A percentile compares a stretch with the other conserved stretches of the same genome.
These are phyloP conservation scores for Verticillium tricorpus DNA, from an alignment of 2,329 filamentous ascomycete species.

Conservation along the genomic window DNA sequence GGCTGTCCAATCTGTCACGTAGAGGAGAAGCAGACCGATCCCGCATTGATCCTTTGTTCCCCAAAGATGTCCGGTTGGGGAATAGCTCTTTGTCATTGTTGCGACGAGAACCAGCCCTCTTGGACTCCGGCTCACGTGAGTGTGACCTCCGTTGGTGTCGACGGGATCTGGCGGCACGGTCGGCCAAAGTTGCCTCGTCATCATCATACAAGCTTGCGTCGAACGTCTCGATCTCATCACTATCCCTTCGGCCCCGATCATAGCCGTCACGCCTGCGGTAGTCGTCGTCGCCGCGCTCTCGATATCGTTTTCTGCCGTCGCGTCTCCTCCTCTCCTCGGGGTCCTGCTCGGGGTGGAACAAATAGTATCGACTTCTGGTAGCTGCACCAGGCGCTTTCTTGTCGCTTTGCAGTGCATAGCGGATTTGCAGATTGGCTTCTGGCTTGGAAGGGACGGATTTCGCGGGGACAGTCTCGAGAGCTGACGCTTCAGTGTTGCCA, in stretches of 20 bases:
- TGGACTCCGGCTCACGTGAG: not conserved
- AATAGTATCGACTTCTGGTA: slow-evolving; percentile 82
- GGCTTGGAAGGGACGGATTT: slow-evolving; percentile 66
- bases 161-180: slow-evolving; percentile 19
- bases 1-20: slow-evolving; percentile 24
- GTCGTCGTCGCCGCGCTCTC: slow-evolving; percentile 46
- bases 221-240: slow-evolving; percentile 53
- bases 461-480: slow-evolving; percentile 62
- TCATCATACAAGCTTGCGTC: slow-evolving; percentile 84
- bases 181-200: slow-evolving; percentile 36
- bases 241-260: slow-evolving; percentile 34
- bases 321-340: slow-evolving; percentile 66
- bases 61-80: slow-evolving; percentile 26
- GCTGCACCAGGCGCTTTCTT: slow-evolving; percentile 76
- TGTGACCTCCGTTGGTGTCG: slow-evolving; percentile 25
- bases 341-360: slow-evolving; percentile 85
- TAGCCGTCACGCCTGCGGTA: slow-evolving; percentile 23
- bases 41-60: slow-evolving; percentile 24
- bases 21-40: slow-evolving; percentile 50
- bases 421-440: slow-evolving; percentile 64
- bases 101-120: slow-evolving; percentile 21
- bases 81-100: slow-evolving; percentile 63
- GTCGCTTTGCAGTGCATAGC: slow-evolving; percentile 71
- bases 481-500: slow-evolving; percentile 43
- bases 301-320: slow-evolving; percentile 54